Evolutionary conservation across 1,284 basidiomycete species (phyloP).

Genomic region (Trichosporon sp.): DNA sequence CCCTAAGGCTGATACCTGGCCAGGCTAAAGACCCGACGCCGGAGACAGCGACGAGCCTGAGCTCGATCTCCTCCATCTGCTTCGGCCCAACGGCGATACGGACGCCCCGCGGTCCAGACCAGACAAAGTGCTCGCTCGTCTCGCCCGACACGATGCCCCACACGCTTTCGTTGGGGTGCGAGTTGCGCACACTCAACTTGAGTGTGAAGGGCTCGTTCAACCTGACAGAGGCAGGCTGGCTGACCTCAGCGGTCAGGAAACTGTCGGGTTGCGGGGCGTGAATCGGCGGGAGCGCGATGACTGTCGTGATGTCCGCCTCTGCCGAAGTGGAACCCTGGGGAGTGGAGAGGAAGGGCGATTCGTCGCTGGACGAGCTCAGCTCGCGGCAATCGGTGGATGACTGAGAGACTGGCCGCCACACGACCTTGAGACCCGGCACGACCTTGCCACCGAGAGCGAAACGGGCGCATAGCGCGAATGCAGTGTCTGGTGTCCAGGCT

Average conservation of each 20-base stretch:
- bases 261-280: constrained; percentile 39
- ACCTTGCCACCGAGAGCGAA: constrained; percentile 26
- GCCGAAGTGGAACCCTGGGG: neutral
- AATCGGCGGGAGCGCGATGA: constrained; percentile 39
- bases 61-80: constrained; percentile 20
- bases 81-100: constrained; percentile 39
- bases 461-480: constrained; percentile 35
- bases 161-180: constrained; percentile 43
- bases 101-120: constrained; percentile 43
- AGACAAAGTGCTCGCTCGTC: constrained; percentile 52
- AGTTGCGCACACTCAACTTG: constrained; percentile 44
- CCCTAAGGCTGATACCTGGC: constrained; percentile 45
- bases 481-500: constrained; percentile 18
- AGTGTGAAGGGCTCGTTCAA: constrained; percentile 44
- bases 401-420: constrained; percentile 27
- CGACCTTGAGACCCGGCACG: constrained; percentile 21
- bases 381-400: neutral
- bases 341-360: neutral
- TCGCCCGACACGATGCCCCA: constrained; percentile 42
- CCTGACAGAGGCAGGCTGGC: constrained; percentile 29
- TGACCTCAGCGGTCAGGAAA: constrained; percentile 40
- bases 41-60: constrained; percentile 39
- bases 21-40: constrained; percentile 34
- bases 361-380: neutral
- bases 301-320: constrained; percentile 8